Evolutionary conservation across 257 asterid genomes (phyloP), one percentile per base, ranked within the genome.

Genomic region (Orobanche coerulescens): DNA sequence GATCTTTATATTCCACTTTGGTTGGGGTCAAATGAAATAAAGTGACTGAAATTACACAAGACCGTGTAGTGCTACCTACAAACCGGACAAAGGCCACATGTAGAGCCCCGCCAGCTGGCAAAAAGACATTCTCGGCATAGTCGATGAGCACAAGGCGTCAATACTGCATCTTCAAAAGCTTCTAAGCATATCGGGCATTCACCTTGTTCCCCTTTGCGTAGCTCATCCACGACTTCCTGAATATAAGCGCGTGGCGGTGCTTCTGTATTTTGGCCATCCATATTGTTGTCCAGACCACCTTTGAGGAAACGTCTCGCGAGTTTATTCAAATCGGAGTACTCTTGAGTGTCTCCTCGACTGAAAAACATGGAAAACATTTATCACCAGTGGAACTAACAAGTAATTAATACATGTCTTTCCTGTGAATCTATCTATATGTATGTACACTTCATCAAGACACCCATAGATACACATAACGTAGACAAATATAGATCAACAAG

Each of bases 271-370:
- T 80, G 77, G 59, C 90, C 86, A 68, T 80, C 82, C 56, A 56
- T 81, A 55, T 55, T 76, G 34, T 55, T 76, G 34, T 70, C 81
- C 70, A 58, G 63, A 61, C 86, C 92, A 65, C 78, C 90, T 66
- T 82, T 79, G 49, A 92, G 90, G 74, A 92, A 88, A 57, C 84
- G 96, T 62, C 75, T 82, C 15, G 95, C 94, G 16, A 92, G 95
- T 82, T 92, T 88, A 76, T 86, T 80, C 71, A 92, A 66, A 74
- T 92, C 98, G 58, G 98, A 82, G 81, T 76, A 92, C 67, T 92
- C 98, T 65, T 88, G 96, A 56, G 98, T 82, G 77, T 92, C 98
- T 31, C 95, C 98, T 73, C 98, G 98, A 75, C 98, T 91, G 79
- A 57, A 47, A 47, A 47, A 70, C 72, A 75, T 48, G 69, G 30